A percentile compares a stretch with the other conserved stretches of the same genome.
Conservation (phyloP, 192 early-diverging fungal species). For the Entomortierella chlamydospora region DNA sequence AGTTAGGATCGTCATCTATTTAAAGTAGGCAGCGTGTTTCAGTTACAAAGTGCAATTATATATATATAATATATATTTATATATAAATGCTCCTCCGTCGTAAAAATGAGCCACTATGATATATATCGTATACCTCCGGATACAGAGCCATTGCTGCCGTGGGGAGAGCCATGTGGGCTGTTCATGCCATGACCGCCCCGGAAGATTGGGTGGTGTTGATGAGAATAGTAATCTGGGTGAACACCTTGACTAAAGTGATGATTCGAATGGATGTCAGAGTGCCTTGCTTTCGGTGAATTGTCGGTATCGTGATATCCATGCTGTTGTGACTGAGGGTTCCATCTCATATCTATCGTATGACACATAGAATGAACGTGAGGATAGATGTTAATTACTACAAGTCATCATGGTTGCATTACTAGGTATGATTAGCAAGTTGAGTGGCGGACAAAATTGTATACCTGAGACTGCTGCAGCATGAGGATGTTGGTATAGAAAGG, state of each 20-base stretch:
- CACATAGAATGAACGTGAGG: too few relatives aligned
- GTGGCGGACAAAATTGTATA: neutral
- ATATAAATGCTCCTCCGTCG: too few relatives aligned
- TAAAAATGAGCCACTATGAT: too few relatives aligned
- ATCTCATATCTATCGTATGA: conserved; percentile 44
- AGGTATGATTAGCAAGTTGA: neutral
- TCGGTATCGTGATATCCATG: conserved; percentile 39
- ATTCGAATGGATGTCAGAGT: conserved; percentile 25
- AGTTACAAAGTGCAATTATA: too few relatives aligned
- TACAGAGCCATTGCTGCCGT: conserved; percentile 47
- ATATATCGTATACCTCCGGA: conserved; percentile 55
- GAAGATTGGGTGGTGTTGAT: conserved; percentile 38
- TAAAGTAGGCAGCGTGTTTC: neutral
- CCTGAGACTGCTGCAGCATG: conserved; percentile 35
- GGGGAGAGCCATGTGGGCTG: conserved; percentile 49
- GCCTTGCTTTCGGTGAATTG: conserved; percentile 32
- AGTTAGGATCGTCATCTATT: conserved; percentile 44
- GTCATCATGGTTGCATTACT: neutral
- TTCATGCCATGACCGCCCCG: conserved; percentile 34
- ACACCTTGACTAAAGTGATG: conserved; percentile 45
- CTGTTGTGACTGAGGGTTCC: conserved; percentile 39
- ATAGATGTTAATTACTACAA: too few relatives aligned
- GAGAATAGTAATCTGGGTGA: conserved; percentile 43
- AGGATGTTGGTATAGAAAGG: conserved; percentile 68
- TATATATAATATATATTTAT: too few relatives aligned